These are phyloP conservation scores for Auriculariales sp. DNA, from an alignment of 768 basidiomycete genomes.

Conservation along the genomic window DNA sequence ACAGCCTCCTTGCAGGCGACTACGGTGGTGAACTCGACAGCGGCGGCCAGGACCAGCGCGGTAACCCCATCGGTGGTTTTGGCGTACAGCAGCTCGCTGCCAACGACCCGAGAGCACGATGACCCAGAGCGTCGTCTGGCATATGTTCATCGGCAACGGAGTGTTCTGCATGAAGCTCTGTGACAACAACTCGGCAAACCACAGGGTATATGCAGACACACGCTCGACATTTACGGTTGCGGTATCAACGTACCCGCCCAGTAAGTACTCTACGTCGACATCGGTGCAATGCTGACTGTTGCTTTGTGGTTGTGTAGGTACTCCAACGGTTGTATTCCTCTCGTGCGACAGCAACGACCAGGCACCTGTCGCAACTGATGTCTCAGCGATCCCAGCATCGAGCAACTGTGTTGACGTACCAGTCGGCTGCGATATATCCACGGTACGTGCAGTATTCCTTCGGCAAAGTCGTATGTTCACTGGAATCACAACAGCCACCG, in stretches of 20 bases:
- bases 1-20: conserved; percentile 18
- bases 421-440: no score
- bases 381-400: conserved; percentile 2
- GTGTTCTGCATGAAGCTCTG: conserved; percentile 19
- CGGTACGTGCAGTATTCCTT: no score
- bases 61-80: conserved; percentile 22
- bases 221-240: conserved; percentile 12
- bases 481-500: no score
- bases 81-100: conserved; percentile 20
- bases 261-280: no score
- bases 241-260: conserved; percentile 12
- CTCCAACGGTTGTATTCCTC: conserved; percentile 21
- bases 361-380: conserved; percentile 3
- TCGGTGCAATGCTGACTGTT: no score
- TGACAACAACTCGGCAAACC: conserved; percentile 12
- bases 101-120: conserved; percentile 14
- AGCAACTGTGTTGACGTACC: no score
- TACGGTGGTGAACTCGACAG: conserved; percentile 27
- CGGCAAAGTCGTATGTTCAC: no score
- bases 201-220: conserved; percentile 7
- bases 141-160: conserved; percentile 15
- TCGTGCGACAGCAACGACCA: conserved; percentile 15
- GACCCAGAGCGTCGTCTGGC: conserved; percentile 41
- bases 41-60: conserved; percentile 19
- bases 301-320: no score